A percentile compares a stretch with the other conserved stretches of the same genome.
Conservation (phyloP, 2,329 filamentous ascomycete genomes). For the Cladosporium sp. region DNA sequence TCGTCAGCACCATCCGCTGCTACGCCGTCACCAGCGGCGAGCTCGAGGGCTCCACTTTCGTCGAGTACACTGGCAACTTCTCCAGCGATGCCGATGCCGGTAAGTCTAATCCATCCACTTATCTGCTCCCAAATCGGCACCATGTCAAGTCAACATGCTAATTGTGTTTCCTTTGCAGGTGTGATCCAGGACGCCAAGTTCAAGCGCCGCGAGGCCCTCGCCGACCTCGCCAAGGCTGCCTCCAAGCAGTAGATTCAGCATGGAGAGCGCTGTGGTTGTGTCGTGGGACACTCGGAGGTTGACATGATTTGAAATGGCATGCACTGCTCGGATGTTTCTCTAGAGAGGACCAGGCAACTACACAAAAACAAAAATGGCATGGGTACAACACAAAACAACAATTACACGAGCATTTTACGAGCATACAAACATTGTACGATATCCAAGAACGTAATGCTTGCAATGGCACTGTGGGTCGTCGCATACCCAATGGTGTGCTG, state of each 20-base stretch:
- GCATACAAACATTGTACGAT: neutral
- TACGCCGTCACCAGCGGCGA: constrained; percentile 64
- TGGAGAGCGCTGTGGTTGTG: neutral
- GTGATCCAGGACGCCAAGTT: constrained; percentile 73
- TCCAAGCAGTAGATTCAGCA: constrained; percentile 25
- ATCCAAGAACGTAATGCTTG: neutral
- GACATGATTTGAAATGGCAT: too few species aligned
- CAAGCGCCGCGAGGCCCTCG: constrained; percentile 69
- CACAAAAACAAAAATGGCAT: neutral
- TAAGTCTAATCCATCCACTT: constrained; percentile 37
- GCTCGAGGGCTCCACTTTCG: constrained; percentile 60
- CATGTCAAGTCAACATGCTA: neutral
- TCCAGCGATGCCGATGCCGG: constrained; percentile 66
- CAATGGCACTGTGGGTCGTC: too few species aligned
- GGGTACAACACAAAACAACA: too few species aligned
- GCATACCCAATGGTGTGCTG: too few species aligned
- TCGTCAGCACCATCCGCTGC: constrained; percentile 62
- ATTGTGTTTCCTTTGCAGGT: constrained; percentile 38
- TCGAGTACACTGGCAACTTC: constrained; percentile 68
- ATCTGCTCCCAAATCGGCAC: neutral
- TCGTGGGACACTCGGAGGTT: neutral
- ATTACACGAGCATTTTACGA: neutral
- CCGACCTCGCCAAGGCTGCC: constrained; percentile 54
- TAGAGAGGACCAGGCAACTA: too few species aligned
- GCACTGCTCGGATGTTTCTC: too few species aligned